phyloP scores from a whole-genome alignment of 345 rosid genomes.

The Turnera subulata region DNA sequence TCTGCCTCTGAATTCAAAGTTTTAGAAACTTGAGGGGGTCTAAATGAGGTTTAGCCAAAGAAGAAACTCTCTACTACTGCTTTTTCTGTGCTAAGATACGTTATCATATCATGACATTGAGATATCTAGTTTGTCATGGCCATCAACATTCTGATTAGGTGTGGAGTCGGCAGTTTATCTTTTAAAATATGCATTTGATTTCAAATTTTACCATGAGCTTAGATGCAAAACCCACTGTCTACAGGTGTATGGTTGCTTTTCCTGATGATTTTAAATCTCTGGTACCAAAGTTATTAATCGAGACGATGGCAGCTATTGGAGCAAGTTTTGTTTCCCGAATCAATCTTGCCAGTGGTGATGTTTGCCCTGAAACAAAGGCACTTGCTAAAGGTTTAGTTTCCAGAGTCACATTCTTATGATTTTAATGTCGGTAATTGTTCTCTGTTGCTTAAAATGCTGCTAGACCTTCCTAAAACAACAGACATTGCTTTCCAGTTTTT shows the following conservation, averaged over 20 bases:
- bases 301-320: constrained; percentile 77
- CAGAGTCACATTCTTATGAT: background rate
- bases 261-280: constrained; percentile 82
- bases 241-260: constrained; percentile 93
- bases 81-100: too few relatives aligned
- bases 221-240: constrained; percentile 7
- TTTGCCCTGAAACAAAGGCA: constrained; percentile 88
- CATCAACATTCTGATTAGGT: too few relatives aligned
- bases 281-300: constrained; percentile 74
- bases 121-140: too few relatives aligned
- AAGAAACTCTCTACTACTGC: too few relatives aligned
- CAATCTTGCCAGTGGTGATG: constrained; percentile 85
- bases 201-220: background rate
- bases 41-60: too few relatives aligned
- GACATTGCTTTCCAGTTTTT: too few relatives aligned
- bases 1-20: too few relatives aligned
- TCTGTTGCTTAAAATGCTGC: constrained; percentile 8
- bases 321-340: constrained; percentile 73
- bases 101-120: too few relatives aligned
- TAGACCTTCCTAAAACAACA: background rate
- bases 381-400: constrained; percentile 65
- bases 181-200: background rate
- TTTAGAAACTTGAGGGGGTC: too few relatives aligned
- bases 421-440: constrained; percentile 7
- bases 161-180: too few relatives aligned